Evolutionary conservation across 1,284 basidiomycete species (phyloP), one percentile per base, ranked within the genome.

Genomic region (Austroboletus niveus): DNA sequence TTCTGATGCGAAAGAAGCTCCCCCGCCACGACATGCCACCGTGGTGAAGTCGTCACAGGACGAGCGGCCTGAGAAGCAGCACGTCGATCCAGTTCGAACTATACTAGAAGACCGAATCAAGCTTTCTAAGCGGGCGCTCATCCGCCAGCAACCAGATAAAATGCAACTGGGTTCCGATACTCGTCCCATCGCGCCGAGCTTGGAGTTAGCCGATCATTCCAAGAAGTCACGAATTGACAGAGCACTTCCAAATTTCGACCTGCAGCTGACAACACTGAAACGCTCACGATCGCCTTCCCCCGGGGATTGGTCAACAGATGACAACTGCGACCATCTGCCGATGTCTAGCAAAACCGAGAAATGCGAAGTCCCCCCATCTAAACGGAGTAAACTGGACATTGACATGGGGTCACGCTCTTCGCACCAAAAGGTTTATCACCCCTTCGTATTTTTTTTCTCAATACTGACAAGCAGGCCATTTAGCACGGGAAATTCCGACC

Each of bases 191-290:
- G 63, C 72, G 35, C 73, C 75, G n/a, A 68, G 67, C 27, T 64
- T 81, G 60, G 84, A 80, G 61, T 57, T 79, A 12, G 59, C 70
- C 11, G 45, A 53, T 36, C 42, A 54, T 51, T 30, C 45, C 24
- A 52, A 53, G 32, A 47, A 45, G 29, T 29, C 46, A 17, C 56
- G 30, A 59, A 53, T 74, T 69, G 61, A 56, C 17, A 75, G 70
- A 52, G 47, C 66, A 9, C 53, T 57, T 11, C 76, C 77, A 8
- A 71, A 79, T 54, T 84, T 84, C 56, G 72, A 81, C 53, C 55
- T 85, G n/a, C 69, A 80, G 45, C 76, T 85, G 46, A 64, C 76
- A 7, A 72, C 76, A 39, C 58, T 85, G 48, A 69, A 66, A 27
- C 72, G 78, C 39, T 63, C 66, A 29, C 57, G 57, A 32, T 56